Base-by-base conservation (phyloP, 140 eudicot species). In the Senecio squalidus region DNA sequence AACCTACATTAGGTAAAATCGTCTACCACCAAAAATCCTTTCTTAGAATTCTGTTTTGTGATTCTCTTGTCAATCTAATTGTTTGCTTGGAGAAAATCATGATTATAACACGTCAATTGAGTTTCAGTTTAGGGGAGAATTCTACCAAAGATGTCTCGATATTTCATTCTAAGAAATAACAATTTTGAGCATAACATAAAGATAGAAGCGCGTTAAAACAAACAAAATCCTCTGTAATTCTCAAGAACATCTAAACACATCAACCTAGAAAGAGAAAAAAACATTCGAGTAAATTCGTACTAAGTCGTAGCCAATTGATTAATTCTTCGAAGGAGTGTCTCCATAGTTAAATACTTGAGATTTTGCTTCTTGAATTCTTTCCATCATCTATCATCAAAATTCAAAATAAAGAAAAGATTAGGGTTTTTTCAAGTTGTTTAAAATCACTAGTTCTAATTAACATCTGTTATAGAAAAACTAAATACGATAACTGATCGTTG, bases 351-450 rank as follows among this genome's bases (percentile, higher is more conserved):
- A 10, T 18, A 40, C 34, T 44, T 11, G 45, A 13, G 64, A 40
- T 31, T 62, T 71, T 33, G 0, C 60, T 40, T 25, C 50, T 41
- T 41, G 58, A 27, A 71, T 24, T 44, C 43, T 62, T 33, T 3
- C 60, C 44, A 26, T 5, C 66, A 62, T 33, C 71, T 55, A 31
- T 49, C 34, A n/a, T n/a, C n/a, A n/a, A 1, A 54, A 71, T 40
- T 26, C 27, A 22, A 31, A 16, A 9, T 22, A 14, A 28, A 23
- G 9, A 54, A 21, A 29, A 43, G 1, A 14, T 16, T 25, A 30
- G n/a, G 11, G 16, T 48, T 69, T 36, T 6, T 29, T 34, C n/a
- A 13, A 20, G 4, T 14, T 23, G n/a, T 4, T 17, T 16, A 36
- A 51, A 0, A 25, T 9, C 0, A 14, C n/a, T n/a, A n/a, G n/a